A percentile compares a stretch with the other conserved stretches of the same genome.
phyloP scores from a whole-genome alignment of 176 grass and related monocot genomes.

The Panicum miliaceum region DNA sequence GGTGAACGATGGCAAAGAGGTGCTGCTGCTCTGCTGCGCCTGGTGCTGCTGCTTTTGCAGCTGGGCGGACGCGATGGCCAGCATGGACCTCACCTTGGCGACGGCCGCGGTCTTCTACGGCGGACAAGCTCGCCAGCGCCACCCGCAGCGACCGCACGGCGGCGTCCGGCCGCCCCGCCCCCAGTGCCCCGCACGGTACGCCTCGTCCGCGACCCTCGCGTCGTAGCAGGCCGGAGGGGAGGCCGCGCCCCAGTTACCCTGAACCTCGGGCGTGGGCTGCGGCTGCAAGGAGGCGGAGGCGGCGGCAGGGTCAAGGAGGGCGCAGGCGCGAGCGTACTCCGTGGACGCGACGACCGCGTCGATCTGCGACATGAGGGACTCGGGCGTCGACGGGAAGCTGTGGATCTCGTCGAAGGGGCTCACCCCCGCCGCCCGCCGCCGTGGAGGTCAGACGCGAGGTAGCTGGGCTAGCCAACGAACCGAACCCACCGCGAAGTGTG shows the following conservation, averaged over 20 bases:
- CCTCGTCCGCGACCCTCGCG: constrained; percentile 75
- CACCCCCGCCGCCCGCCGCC: constrained; percentile 43
- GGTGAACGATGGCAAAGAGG: too few species aligned
- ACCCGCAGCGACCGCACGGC: constrained; percentile 72
- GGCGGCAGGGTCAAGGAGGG: constrained; percentile 44
- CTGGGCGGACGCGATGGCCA: constrained; percentile 87
- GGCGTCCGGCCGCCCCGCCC: constrained; percentile 61
- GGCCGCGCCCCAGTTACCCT: not conserved
- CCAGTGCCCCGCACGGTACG: constrained; percentile 73
- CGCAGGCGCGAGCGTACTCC: constrained; percentile 76
- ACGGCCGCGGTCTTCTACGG: constrained; percentile 76
- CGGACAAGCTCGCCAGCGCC: constrained; percentile 76
- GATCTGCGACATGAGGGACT: constrained; percentile 91
- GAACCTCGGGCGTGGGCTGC: not conserved
- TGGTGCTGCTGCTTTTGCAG: constrained; percentile 72
- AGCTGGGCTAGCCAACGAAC: not conserved
- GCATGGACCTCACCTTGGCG: constrained; percentile 76
- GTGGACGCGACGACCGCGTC: constrained; percentile 81
- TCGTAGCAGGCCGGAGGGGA: constrained; percentile 51
- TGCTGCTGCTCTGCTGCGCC: constrained; percentile 37
- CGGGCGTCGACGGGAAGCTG: constrained; percentile 73
- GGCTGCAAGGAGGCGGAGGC: constrained; percentile 32
- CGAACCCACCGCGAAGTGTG: not conserved
- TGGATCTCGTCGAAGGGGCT: constrained; percentile 91
- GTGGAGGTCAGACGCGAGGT: not conserved